Percentiles rank a stretch among this genome's conserved stretches.
Conservation (phyloP, 2,329 filamentous ascomycete genomes). For the Verticillium albo-atrum region DNA sequence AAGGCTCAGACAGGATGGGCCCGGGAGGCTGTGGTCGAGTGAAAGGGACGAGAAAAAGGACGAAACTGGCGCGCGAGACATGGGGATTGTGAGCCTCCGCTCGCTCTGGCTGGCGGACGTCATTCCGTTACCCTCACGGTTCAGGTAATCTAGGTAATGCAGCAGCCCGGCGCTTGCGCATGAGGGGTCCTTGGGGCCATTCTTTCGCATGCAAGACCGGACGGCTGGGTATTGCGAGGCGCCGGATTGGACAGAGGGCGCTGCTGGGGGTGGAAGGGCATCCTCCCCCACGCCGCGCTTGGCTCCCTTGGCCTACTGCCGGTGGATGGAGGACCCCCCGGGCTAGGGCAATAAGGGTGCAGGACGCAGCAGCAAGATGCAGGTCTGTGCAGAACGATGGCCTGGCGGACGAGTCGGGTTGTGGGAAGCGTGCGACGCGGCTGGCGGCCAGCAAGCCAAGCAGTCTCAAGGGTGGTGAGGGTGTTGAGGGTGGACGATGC, state of each 20-base stretch:
- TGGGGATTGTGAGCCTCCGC: neutral
- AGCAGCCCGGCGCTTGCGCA: neutral
- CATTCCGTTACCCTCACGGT: conserved; percentile 10
- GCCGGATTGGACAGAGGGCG: neutral
- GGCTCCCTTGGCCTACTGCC: neutral
- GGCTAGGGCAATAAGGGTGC: neutral
- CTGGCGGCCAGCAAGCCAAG: neutral
- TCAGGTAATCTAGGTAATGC: conserved; percentile 8
- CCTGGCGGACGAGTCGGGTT: neutral
- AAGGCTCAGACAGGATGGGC: neutral
- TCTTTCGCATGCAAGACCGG: neutral
- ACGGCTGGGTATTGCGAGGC: neutral
- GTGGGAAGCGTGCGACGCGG: neutral
- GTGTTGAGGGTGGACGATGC: neutral
- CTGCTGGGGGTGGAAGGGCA: neutral
- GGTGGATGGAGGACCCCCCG: neutral
- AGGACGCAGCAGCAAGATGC: neutral
- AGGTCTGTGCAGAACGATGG: neutral
- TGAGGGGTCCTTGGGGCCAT: neutral
- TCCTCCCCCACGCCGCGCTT: neutral
- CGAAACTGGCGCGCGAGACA: neutral
- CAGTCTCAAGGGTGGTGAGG: neutral
- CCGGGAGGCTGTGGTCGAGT: neutral
- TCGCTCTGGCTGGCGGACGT: neutral
- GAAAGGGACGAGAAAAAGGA: neutral